Evolutionary conservation across 305 asterid species (phyloP), one percentile per base, ranked within the genome.

Genomic region (Fraxinus latifolia): DNA sequence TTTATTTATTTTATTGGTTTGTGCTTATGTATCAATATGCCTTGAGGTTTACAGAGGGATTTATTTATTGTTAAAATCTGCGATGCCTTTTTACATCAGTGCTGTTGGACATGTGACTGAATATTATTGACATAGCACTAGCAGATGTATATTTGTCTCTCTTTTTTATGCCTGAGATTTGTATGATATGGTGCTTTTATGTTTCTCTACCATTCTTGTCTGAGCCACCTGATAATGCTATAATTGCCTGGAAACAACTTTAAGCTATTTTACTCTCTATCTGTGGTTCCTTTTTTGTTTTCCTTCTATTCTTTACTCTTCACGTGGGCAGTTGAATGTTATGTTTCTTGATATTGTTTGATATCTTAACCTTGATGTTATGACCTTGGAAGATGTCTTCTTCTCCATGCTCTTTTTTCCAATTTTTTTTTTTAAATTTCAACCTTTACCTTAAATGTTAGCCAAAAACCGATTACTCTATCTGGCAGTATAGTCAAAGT

Each of bases 311-410:
- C 21, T 31, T 14, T 11, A 11, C 39, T 68, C 39, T 68, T 29
- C 19, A 12, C 5, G 17, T 3, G 8, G 73, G 68, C n/a, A 11
- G 34, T 27, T 65, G 12, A 34, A 65, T 7, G 73, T 25, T 32
- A 65, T 65, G 29, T 62, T 53, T 85, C 88, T 85, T 34, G 90
- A 86, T 87, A 85, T 23, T 58, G 82, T 80, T 82, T 5, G 8
- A 75, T 80, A 25, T 78, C 86, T 1, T 83, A 89, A 17, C 79
- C 77, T 60, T 84, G 87, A 62, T 62, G 72, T 21, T 23, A 62
- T 62, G 5, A 65, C 17, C 34, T 25, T 65, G 73, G 34, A 25
- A 65, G 33, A 65, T 2, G 71, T 23, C 15, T 25, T 62, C 15
- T 62, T 62, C 71, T 23, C 71, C 71, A 23, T 3, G 32, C 71